Base-by-base conservation (phyloP, 495 filamentous ascomycete species). In the Penicillium lagena region DNA sequence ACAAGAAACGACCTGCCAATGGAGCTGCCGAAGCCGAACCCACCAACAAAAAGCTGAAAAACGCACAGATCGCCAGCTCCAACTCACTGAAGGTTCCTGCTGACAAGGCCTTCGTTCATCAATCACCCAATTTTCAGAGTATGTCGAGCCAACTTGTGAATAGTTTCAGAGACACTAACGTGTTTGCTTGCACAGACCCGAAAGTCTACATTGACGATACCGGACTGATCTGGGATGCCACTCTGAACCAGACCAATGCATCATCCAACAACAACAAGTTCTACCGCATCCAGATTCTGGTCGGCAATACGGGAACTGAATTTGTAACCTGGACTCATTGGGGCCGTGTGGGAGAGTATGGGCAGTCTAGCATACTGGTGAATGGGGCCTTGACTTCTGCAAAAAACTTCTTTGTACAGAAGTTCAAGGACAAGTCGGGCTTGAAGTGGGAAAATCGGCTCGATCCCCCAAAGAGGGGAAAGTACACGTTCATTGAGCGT, bases 391-490 rank as follows among this genome's bases (percentile, higher is more conserved):
- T 84, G 7, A 46, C 49, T 0, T 32, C 47, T 6, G 86, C 87
- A 0, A 56, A 76, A 27, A 46, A 35, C 1, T 46, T 72, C 7
- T 94, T 87, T 43, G 63, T 85, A 29, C 81, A 77, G 55, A 87
- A 86, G 49, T 94, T 95, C 73, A 89, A 79, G 47, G 75, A 79
- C 47, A 93, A 94, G 60, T 77, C 85, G 0, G 87, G 88, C 7
- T 62, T 83, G 29, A 43, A 56, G 0, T 95, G 89, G 89, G 68
- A 56, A 1, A 56, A 86, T 36, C 77, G 89, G 2, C 58, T 72
- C 9, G 64, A 76, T 1, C 55, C 68, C 7, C 82, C 85, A 0
- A 84, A 77, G 46, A 64, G 68, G 1, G 69, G 68, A 7, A 89
- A 90, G 55, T 93, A 93, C 56, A 82, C 83, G 4, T 94, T 87